Evolutionary conservation across 305 asterid genomes (phyloP).

Genomic region (Fraxinus velutina): DNA sequence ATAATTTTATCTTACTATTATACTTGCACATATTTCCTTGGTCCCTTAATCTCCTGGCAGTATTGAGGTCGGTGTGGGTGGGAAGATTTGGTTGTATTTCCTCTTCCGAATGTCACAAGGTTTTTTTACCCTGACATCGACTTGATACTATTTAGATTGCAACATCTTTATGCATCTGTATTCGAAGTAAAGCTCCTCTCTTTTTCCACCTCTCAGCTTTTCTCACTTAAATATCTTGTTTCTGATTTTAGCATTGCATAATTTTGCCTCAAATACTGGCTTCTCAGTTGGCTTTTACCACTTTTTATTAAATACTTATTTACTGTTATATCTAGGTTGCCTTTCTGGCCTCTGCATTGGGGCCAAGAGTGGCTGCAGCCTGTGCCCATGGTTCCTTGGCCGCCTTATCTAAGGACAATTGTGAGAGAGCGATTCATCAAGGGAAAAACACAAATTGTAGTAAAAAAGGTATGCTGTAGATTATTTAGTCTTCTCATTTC

Average conservation of each 20-base stretch:
- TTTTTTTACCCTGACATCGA: conserved; percentile 7
- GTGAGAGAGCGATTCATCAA: conserved; percentile 44
- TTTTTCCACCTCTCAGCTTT: not conserved
- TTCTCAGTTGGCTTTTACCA: not conserved
- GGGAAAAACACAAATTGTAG: conserved; percentile 37
- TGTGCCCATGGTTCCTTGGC: conserved; percentile 94
- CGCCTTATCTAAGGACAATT: conserved; percentile 56
- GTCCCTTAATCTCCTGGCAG: not conserved
- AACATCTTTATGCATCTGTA: not conserved
- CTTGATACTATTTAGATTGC: not conserved
- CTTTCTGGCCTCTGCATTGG: conserved; percentile 85
- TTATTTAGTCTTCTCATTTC: conserved; percentile 12
- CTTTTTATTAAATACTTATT: conserved; percentile 14
- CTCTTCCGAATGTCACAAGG: conserved; percentile 5
- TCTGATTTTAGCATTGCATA: conserved; percentile 15
- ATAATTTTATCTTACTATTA: not conserved
- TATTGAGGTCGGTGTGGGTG: not conserved
- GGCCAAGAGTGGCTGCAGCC: conserved; percentile 99
- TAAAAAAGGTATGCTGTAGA: conserved; percentile 37
- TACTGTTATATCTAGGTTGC: conserved; percentile 63
- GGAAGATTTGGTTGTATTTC: not conserved
- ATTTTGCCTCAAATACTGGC: conserved; percentile 2
- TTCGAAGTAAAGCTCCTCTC: conserved; percentile 12
- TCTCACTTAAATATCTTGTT: not conserved
- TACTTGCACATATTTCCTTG: not conserved